Evolutionary conservation across 2,329 filamentous ascomycete species (phyloP).

Genomic region (Canariomyces notabilis): DNA sequence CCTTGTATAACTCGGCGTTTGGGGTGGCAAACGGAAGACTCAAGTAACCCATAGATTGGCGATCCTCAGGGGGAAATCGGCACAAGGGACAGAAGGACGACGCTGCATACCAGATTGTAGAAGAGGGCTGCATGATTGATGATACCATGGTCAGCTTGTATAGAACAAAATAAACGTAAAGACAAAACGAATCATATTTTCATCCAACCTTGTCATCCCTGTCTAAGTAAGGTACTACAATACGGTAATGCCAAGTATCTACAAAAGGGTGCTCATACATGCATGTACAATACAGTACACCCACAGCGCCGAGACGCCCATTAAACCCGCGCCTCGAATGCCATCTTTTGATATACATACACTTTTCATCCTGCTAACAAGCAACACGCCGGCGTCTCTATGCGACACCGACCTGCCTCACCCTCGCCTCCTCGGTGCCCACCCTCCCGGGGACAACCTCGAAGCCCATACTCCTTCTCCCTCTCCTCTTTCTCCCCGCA

Average conservation of each 20-base stretch:
- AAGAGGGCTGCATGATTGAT: neutral
- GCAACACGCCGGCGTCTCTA: neutral
- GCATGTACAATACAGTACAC: too few species aligned
- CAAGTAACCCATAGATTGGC: neutral
- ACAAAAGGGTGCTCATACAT: too few species aligned
- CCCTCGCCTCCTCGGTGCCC: conserved; percentile 40
- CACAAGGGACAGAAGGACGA: neutral
- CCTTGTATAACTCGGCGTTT: conserved; percentile 14
- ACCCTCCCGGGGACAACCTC: conserved; percentile 39
- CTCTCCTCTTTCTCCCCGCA: conserved; percentile 58
- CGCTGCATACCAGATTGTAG: neutral
- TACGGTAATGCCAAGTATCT: too few species aligned
- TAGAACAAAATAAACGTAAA: conserved; percentile 2
- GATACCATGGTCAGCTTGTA: conserved; percentile 8
- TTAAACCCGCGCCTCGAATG: too few species aligned
- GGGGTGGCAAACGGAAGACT: neutral
- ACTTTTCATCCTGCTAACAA: too few species aligned
- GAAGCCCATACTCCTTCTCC: conserved; percentile 54
- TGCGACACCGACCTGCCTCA: conserved; percentile 19
- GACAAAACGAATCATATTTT: neutral
- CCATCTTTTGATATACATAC: too few species aligned
- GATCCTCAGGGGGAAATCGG: neutral
- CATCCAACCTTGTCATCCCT: too few species aligned
- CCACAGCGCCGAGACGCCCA: too few species aligned
- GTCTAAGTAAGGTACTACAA: neutral